These are phyloP conservation scores for Aspergillus baeticus DNA, from an alignment of 495 filamentous ascomycete species.

Conservation along the genomic window DNA sequence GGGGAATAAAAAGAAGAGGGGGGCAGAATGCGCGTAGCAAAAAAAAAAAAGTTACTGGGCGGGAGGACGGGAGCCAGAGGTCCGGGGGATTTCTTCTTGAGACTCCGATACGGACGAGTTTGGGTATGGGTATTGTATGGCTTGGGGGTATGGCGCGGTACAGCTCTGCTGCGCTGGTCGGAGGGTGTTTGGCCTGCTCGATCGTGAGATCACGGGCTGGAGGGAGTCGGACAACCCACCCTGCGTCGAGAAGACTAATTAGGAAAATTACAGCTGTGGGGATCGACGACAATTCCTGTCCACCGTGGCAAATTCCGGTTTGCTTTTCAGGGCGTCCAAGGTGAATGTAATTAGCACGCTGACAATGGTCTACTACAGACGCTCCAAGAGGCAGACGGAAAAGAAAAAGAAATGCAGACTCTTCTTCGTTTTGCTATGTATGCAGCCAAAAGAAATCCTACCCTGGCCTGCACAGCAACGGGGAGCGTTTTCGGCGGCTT, in stretches of 20 bases:
- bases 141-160: constrained; percentile 10
- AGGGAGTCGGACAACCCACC: neutral
- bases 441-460: constrained; percentile 4
- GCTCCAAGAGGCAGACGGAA: neutral
- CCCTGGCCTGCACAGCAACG: constrained; percentile 1
- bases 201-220: constrained; percentile 13
- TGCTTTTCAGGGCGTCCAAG: neutral
- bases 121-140: constrained; percentile 21
- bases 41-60: constrained; percentile 25
- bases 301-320: constrained; percentile 33
- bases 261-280: constrained; percentile 33
- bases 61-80: constrained; percentile 33
- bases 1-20: constrained; percentile 17
- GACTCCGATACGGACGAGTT: constrained; percentile 20
- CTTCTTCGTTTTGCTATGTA: neutral
- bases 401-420: constrained; percentile 1
- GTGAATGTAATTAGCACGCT: neutral
- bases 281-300: constrained; percentile 15
- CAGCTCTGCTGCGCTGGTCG: neutral
- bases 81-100: constrained; percentile 25
- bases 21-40: constrained; percentile 20
- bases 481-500: constrained; percentile 21
- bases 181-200: neutral
- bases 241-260: constrained; percentile 11
- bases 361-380: neutral